A percentile compares a stretch with the other conserved stretches of the same genome.
phyloP scores from a whole-genome alignment of 2,329 filamentous ascomycete species.

The Thermoascus crustaceus region DNA sequence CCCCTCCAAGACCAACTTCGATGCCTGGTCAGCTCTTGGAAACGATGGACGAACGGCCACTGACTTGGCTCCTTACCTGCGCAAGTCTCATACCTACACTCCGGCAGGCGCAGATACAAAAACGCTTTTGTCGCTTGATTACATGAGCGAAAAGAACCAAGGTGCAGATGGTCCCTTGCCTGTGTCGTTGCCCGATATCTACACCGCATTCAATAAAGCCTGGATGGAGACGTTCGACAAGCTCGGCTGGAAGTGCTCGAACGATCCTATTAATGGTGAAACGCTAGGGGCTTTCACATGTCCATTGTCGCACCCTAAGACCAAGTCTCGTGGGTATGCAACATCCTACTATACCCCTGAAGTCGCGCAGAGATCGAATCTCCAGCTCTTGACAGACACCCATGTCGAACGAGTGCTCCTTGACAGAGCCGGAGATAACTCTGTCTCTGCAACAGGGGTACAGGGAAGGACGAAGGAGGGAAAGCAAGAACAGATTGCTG shows the following conservation, averaged over 20 bases:
- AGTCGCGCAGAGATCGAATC: conserved; percentile 34
- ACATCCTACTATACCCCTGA: conserved; percentile 35
- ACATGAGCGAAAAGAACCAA: conserved; percentile 13
- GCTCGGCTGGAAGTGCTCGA: conserved; percentile 15
- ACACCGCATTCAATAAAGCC: conserved; percentile 17
- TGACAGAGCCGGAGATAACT: conserved; percentile 20
- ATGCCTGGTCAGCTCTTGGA: conserved; percentile 40
- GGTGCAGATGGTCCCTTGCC: conserved; percentile 14
- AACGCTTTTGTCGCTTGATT: conserved; percentile 10
- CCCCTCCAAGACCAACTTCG: conserved; percentile 29
- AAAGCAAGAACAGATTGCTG: conserved; percentile 24
- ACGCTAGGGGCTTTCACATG: conserved; percentile 34
- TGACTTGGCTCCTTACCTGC: conserved; percentile 42
- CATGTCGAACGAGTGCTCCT: conserved; percentile 41
- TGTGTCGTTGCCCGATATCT: conserved; percentile 23
- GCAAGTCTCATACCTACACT: conserved; percentile 29
- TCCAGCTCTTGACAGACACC: conserved; percentile 41
- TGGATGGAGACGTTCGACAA: conserved; percentile 16
- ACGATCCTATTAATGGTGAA: conserved; percentile 28
- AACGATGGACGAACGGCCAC: conserved; percentile 40
- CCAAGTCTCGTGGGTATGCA: conserved; percentile 31
- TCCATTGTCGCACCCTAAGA: conserved; percentile 23
- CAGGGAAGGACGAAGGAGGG: conserved; percentile 14
- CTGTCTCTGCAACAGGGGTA: conserved; percentile 13
- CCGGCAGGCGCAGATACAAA: conserved; percentile 19